Percentiles rank a stretch among this genome's conserved stretches.
Conservation (phyloP, 768 basidiomycete genomes). For the Termitomyces heimii region DNA sequence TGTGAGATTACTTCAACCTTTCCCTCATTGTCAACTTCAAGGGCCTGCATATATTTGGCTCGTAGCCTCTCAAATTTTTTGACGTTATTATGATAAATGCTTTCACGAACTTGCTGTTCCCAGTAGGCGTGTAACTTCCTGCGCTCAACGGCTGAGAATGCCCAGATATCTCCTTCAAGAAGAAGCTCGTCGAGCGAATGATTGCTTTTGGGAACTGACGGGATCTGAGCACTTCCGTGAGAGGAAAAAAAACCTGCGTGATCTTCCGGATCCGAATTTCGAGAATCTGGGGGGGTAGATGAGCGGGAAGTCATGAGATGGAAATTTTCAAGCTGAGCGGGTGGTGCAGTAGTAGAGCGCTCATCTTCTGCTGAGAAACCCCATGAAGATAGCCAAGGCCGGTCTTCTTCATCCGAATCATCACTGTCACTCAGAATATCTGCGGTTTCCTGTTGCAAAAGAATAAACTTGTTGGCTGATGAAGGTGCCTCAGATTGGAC, state of each 20-base stretch:
- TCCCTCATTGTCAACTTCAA: conserved; percentile 36
- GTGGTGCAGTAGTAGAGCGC: not conserved
- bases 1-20: conserved; percentile 43
- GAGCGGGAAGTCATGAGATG: not conserved
- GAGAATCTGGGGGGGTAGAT: not conserved
- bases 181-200: conserved; percentile 35
- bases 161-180: conserved; percentile 39
- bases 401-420: not conserved
- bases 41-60: conserved; percentile 22
- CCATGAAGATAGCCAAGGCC: conserved; percentile 3
- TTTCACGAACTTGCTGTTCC: conserved; percentile 34
- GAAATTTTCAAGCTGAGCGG: not conserved
- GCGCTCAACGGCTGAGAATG: conserved; percentile 47
- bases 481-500: not conserved
- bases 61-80: conserved; percentile 39
- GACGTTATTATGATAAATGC: conserved; percentile 16
- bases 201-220: conserved; percentile 28
- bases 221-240: conserved; percentile 29
- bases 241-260: conserved; percentile 28
- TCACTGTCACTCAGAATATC: not conserved
- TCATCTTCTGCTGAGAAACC: not conserved
- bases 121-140: conserved; percentile 36
- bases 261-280: conserved; percentile 6
- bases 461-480: not conserved
- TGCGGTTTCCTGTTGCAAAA: not conserved